Percentiles rank a stretch among this genome's conserved stretches.
phyloP scores from a whole-genome alignment of 139 green algal genomes.

The Astrephomene gubernaculifera region DNA sequence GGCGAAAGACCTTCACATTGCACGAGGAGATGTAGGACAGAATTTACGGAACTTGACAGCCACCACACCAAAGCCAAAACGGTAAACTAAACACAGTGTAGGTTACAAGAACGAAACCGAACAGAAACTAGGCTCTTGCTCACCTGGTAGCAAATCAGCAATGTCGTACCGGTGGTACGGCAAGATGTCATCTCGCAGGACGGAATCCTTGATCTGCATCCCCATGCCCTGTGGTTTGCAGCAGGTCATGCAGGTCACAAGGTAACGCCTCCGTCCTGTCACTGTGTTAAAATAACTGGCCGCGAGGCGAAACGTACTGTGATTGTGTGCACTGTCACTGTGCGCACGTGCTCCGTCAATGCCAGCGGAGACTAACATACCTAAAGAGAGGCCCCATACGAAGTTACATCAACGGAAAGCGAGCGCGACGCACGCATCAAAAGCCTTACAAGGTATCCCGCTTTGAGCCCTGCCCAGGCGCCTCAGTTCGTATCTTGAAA shows the following conservation, averaged over 20 bases:
- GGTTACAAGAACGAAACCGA: neutral
- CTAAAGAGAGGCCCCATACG: no score
- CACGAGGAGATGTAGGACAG: neutral
- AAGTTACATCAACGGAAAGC: no score
- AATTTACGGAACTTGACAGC: neutral
- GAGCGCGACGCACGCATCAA: no score
- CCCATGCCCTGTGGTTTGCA: constrained; percentile 22
- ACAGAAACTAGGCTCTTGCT: neutral
- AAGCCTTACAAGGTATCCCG: no score
- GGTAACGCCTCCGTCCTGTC: neutral
- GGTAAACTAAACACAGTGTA: neutral
- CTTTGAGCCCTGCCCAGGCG: no score
- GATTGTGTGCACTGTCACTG: neutral
- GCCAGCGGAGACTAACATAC: neutral
- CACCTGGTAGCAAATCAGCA: constrained; percentile 19
- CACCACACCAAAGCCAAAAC: neutral
- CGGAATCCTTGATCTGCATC: neutral
- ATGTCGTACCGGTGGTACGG: constrained; percentile 31
- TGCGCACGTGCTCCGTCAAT: neutral
- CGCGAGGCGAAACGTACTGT: no score
- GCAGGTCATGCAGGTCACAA: neutral
- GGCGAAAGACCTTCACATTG: neutral
- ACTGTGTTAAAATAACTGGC: no score
- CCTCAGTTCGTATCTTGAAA: no score
- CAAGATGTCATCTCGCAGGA: neutral